phyloP scores from a whole-genome alignment of 2,329 filamentous ascomycete genomes.

The Ophiostoma populinum region DNA sequence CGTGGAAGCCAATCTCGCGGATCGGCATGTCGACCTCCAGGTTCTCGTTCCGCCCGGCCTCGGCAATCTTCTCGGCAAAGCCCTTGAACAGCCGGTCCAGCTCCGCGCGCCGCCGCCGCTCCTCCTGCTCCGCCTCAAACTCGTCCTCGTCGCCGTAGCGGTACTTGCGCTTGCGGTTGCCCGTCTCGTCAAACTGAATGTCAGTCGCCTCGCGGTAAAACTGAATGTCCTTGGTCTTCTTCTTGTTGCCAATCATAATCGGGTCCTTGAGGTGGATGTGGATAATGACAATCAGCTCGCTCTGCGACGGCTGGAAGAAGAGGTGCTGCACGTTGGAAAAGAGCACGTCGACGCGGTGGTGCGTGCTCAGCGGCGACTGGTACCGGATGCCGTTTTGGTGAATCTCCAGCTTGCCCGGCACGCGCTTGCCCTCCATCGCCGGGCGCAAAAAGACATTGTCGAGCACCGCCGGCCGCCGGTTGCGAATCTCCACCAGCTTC shows the following conservation, averaged over 20 bases:
- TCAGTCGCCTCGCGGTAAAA: constrained; percentile 97
- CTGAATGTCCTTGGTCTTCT: constrained; percentile 97
- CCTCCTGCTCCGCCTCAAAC: constrained; percentile 96
- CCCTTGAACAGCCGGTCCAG: constrained; percentile 91
- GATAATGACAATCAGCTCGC: constrained; percentile 94
- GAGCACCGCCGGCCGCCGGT: constrained; percentile 75
- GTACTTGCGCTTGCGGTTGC: constrained; percentile 94
- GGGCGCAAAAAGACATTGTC: constrained; percentile 93
- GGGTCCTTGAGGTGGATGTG: constrained; percentile 96
- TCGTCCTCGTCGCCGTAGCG: constrained; percentile 96
- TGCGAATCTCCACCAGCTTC: constrained; percentile 69
- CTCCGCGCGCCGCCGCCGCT: constrained; percentile 75
- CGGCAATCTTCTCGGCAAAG: constrained; percentile 94
- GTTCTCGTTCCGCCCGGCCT: constrained; percentile 78
- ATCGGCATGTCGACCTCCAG: constrained; percentile 94
- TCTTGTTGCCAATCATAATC: constrained; percentile 91
- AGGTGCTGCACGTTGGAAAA: constrained; percentile 98
- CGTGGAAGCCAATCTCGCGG: constrained; percentile 88
- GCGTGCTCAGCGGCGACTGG: constrained; percentile 60
- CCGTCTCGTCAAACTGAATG: constrained; percentile 97
- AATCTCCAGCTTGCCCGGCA: constrained; percentile 90
- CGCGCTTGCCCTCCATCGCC: constrained; percentile 88
- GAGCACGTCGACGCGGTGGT: constrained; percentile 77
- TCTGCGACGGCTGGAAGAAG: constrained; percentile 95
- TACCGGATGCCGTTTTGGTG: constrained; percentile 98